These are phyloP conservation scores for Peronospora destructor DNA, from an alignment of 352 stramenopile genomes.

Conservation along the genomic window DNA sequence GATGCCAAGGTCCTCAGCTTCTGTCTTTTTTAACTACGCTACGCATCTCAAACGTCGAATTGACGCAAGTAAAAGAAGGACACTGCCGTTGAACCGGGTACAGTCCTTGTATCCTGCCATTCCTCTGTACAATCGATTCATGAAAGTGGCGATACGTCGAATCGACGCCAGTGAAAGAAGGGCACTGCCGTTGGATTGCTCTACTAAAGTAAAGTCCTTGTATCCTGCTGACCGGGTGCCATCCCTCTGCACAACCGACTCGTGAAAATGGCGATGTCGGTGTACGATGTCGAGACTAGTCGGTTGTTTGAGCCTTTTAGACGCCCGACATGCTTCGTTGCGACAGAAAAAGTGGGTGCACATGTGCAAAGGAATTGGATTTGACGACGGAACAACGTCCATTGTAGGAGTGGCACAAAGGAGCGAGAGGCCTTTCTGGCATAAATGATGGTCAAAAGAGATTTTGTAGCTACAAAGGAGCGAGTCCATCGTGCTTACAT, in stretches of 20 bases:
- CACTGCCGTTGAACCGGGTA: conserved; percentile 39
- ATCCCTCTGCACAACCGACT: conserved; percentile 56
- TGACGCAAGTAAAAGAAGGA: conserved; percentile 43
- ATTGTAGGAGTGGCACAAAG: conserved; percentile 32
- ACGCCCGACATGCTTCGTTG: conserved; percentile 44
- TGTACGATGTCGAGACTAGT: conserved; percentile 50
- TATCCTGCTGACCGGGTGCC: conserved; percentile 5
- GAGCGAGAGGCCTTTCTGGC: conserved; percentile 26
- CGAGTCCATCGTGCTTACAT: conserved; percentile 61
- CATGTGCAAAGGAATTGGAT: background rate
- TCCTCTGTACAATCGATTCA: conserved; percentile 53
- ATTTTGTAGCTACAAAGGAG: conserved; percentile 57
- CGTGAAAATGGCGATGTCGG: conserved; percentile 47
- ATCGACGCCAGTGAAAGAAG: conserved; percentile 48
- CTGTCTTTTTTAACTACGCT: conserved; percentile 48
- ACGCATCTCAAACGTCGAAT: conserved; percentile 53
- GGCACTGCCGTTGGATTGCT: conserved; percentile 27
- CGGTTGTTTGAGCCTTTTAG: conserved; percentile 64
- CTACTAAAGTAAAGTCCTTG: conserved; percentile 79
- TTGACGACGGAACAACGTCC: conserved; percentile 1
- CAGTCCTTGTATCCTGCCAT: conserved; percentile 31
- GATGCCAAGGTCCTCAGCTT: conserved; percentile 88
- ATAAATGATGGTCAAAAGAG: conserved; percentile 28
- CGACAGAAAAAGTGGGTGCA: conserved; percentile 45
- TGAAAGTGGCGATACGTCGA: conserved; percentile 60